Evolutionary conservation across 768 basidiomycete species (phyloP).

Genomic region (Hygrophorus pudorinus): DNA sequence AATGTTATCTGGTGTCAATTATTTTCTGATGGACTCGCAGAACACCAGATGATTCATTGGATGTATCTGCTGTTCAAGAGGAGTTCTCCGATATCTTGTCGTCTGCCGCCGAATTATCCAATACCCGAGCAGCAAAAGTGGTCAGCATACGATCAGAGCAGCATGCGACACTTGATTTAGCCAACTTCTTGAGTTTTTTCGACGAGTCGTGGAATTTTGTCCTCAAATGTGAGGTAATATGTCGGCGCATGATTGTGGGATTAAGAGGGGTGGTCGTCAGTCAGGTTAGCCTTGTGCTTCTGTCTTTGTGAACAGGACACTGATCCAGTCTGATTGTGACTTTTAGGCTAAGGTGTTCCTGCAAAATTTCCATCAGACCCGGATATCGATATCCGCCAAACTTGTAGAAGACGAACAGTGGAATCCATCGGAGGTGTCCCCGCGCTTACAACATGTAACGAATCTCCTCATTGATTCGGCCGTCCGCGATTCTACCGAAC

Average conservation of each 20-base stretch:
- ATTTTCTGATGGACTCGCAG: conserved; percentile 18
- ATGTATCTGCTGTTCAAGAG: conserved; percentile 40
- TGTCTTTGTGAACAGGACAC: neutral
- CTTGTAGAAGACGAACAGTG: conserved; percentile 95
- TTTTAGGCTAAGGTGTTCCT: conserved; percentile 79
- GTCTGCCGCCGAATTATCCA: conserved; percentile 77
- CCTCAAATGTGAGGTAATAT: conserved; percentile 75
- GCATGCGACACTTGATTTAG: conserved; percentile 61
- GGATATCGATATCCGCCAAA: conserved; percentile 74
- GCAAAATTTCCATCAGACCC: conserved; percentile 72
- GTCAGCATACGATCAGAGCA: conserved; percentile 68
- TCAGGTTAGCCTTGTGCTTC: conserved; percentile 41
- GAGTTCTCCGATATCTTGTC: conserved; percentile 72
- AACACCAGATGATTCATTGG: conserved; percentile 22
- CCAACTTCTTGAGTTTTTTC: conserved; percentile 74
- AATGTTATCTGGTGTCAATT: neutral
- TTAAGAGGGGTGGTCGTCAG: conserved; percentile 77
- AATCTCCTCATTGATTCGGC: conserved; percentile 74
- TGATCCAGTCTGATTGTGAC: conserved; percentile 8
- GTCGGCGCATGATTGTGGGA: conserved; percentile 86
- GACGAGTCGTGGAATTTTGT: conserved; percentile 87
- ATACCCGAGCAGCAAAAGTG: conserved; percentile 74
- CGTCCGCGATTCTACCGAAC: conserved; percentile 68
- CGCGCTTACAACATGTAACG: conserved; percentile 56
- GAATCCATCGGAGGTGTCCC: conserved; percentile 69